These are phyloP conservation scores for Plasmodium vinckei DNA, from an alignment of 169 alveolate genomes.

Conservation along the genomic window DNA sequence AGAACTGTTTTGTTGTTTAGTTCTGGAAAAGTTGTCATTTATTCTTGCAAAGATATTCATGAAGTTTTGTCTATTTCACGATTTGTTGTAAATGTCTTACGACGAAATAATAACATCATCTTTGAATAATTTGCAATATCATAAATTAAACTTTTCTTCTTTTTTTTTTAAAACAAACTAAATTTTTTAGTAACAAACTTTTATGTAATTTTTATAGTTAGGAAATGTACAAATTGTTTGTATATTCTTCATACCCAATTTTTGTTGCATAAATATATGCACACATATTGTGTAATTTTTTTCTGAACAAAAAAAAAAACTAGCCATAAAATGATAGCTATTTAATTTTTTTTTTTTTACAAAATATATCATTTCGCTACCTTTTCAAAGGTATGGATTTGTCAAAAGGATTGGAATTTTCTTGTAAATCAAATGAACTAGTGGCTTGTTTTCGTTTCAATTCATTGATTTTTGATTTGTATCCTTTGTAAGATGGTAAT, in stretches of 20 bases:
- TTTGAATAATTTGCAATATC: neutral
- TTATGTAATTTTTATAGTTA: too few relatives aligned
- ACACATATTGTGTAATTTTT: neutral
- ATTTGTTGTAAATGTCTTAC: conserved; percentile 27
- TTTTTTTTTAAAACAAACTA: too few relatives aligned
- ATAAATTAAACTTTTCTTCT: too few relatives aligned
- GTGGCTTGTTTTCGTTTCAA: neutral
- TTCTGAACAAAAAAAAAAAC: conserved; percentile 27
- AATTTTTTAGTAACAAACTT: too few relatives aligned
- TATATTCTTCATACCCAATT: too few relatives aligned
- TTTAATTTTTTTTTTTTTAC: too few relatives aligned
- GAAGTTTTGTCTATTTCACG: conserved; percentile 52
- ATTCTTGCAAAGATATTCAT: conserved; percentile 32
- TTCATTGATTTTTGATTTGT: conserved; percentile 45
- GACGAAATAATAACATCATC: conserved; percentile 40
- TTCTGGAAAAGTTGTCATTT: conserved; percentile 52
- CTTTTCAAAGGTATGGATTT: too few relatives aligned
- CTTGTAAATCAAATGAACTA: neutral
- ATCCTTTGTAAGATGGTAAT: conserved; percentile 70
- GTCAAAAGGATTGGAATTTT: too few relatives aligned
- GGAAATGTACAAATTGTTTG: too few relatives aligned
- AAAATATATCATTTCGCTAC: neutral
- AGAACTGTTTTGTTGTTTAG: conserved; percentile 40
- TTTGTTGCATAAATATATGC: too few relatives aligned
- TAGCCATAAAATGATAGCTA: too few relatives aligned